phyloP scores from a whole-genome alignment of 139 green algal species.

The Chlamydomonas schloesseri region DNA sequence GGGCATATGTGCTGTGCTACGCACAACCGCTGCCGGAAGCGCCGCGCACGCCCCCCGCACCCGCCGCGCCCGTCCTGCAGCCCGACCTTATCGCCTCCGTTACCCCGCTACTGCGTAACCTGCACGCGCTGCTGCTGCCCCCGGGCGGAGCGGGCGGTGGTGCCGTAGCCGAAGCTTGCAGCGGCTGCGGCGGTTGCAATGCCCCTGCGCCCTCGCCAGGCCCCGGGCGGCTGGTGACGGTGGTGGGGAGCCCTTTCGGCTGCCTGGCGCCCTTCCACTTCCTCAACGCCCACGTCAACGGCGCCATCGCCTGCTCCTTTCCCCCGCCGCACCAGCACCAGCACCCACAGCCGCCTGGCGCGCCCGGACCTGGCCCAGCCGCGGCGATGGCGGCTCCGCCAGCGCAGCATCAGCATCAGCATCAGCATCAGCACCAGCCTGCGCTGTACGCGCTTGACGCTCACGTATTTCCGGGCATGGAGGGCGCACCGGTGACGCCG shows the following conservation, averaged over 20 bases:
- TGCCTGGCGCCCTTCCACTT: slow-evolving; percentile 74
- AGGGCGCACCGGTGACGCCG: slow-evolving; percentile 61
- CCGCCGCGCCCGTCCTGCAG: no score
- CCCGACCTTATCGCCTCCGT: no score
- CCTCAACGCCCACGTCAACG: slow-evolving; percentile 49
- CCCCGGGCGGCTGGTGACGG: slow-evolving; percentile 10
- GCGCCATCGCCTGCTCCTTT: slow-evolving; percentile 51
- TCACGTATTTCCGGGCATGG: slow-evolving; percentile 76
- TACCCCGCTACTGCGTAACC: no score
- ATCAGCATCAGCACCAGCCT: background rate
- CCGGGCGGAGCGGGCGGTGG: no score
- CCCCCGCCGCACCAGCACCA: background rate
- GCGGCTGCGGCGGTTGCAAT: background rate
- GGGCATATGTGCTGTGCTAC: slow-evolving; percentile 15
- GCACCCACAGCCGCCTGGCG: background rate
- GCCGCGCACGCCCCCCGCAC: no score
- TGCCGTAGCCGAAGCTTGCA: no score
- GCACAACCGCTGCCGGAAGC: background rate
- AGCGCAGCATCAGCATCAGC: background rate
- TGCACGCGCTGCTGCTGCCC: no score
- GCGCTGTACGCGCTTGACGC: slow-evolving; percentile 67
- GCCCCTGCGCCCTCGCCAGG: background rate
- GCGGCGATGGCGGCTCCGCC: background rate
- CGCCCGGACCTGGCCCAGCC: background rate
- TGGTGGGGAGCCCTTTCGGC: slow-evolving; percentile 75